Base-by-base conservation (phyloP, 176 grass and related monocot species). In the Microstegium vimineum region DNA sequence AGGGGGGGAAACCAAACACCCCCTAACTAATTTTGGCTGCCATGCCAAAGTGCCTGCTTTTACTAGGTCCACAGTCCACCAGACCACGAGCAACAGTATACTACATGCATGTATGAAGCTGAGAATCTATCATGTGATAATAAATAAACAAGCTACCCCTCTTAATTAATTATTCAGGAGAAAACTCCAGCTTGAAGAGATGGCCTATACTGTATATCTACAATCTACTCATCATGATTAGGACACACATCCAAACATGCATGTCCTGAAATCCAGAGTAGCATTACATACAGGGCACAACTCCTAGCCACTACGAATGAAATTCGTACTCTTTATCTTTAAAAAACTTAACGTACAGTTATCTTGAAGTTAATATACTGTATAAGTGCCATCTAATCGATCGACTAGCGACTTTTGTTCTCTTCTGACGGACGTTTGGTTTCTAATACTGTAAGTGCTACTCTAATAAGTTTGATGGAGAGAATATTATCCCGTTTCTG, bases 391-490 rank as follows among this genome's bases (percentile, higher is more conserved):
- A 47, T 35, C 46, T 81, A 68, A 23, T 79, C 28, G 41, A 25
- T n/a, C n/a, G n/a, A n/a, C n/a, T n/a, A n/a, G n/a, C 41, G 65
- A 65, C 69, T n/a, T 77, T 79, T 67, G 60, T 88, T 83, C 27
- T 83, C 14, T 78, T 34, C 26, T 25, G 62, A 81, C 26, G 35
- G 81, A 73, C 46, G 81, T 88, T 65, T 57, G 41, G 71, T 87
- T 47, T 25, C 52, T 67, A 68, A 74, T 42, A n/a, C n/a, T n/a
- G n/a, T n/a, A n/a, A 18, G 16, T 11, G 62, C 22, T n/a, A n/a
- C n/a, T n/a, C n/a, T 37, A 37, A 38, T 40, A 2, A 38, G 40
- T 62, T 10, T 27, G 25, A 32, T 6, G 25, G 63, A 23, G 25
- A 43, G 25, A 40, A 41, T 32, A 68, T 54, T 35, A 54, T 69